These are phyloP conservation scores for Saccharomyces kudriavzevii DNA, from an alignment of 805 yeast genomes.

Conservation along the genomic window DNA sequence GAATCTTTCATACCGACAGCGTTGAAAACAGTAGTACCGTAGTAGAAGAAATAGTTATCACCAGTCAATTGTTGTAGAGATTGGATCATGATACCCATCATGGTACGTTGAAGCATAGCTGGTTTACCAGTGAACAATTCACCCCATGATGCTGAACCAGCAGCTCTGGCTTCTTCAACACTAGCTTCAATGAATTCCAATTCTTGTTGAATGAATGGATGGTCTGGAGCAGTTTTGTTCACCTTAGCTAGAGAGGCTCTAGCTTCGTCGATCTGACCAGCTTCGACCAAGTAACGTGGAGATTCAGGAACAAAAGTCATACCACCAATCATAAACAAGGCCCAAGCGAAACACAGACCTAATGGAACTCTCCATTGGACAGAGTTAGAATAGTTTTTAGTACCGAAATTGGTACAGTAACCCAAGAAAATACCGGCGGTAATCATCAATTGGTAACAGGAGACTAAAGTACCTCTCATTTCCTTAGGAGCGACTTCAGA, in stretches of 20 bases:
- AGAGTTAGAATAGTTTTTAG: conserved; percentile 30
- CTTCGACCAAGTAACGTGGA: conserved; percentile 59
- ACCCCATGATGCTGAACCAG: conserved; percentile 59
- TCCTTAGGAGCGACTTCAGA: conserved; percentile 36
- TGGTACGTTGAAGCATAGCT: conserved; percentile 40
- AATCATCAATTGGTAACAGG: conserved; percentile 64
- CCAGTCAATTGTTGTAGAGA: conserved; percentile 67
- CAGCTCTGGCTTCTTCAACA: conserved; percentile 49
- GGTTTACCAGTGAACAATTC: conserved; percentile 64
- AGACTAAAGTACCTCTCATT: conserved; percentile 66
- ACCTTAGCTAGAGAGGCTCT: conserved; percentile 48
- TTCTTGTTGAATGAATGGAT: conserved; percentile 49
- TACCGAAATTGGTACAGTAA: conserved; percentile 67
- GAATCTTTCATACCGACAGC: conserved; percentile 57
- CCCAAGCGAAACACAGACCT: conserved; percentile 50
- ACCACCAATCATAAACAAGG: conserved; percentile 34
- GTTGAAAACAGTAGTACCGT: conserved; percentile 54
- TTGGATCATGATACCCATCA: conserved; percentile 51
- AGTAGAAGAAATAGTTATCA: conserved; percentile 62
- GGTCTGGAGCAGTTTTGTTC: conserved; percentile 47
- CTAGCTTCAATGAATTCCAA: conserved; percentile 52
- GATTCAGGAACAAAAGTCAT: conserved; percentile 62
- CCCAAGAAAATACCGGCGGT: conserved; percentile 74
- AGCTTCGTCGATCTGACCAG: conserved; percentile 53
- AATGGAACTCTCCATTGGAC: conserved; percentile 74